These are phyloP conservation scores for Citrullus amarus DNA, from an alignment of 306 rosid species.

Conservation along the genomic window DNA sequence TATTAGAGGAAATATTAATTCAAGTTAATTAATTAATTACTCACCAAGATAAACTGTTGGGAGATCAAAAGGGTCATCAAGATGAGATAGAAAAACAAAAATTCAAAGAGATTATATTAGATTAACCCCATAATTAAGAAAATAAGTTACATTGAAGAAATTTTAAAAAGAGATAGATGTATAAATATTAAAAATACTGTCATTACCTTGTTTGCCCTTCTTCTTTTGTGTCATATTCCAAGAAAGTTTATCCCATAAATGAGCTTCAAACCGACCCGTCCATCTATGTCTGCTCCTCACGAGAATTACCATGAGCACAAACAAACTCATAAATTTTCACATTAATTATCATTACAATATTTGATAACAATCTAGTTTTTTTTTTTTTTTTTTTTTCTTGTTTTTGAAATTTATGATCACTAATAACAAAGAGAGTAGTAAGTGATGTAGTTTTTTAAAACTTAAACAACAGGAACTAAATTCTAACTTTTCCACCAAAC, in stretches of 20 bases:
- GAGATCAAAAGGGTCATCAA: not conserved
- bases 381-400: too few species aligned
- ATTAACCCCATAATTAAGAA: not conserved
- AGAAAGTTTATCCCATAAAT: conserved; percentile 87
- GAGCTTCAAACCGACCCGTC: conserved; percentile 91
- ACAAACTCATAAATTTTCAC: not conserved
- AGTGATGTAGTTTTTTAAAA: too few species aligned
- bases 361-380: too few species aligned
- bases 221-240: conserved; percentile 91
- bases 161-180: not conserved
- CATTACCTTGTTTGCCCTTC: conserved; percentile 81
- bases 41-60: conserved; percentile 40
- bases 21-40: conserved; percentile 1
- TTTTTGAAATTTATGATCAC: too few species aligned
- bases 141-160: not conserved
- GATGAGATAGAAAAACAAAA: not conserved
- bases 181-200: not conserved
- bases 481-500: too few species aligned
- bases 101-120: not conserved
- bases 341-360: too few species aligned
- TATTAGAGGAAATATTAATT: too few species aligned
- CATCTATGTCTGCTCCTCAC: conserved; percentile 56
- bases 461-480: too few species aligned
- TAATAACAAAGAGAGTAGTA: too few species aligned
- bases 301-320: not conserved